A percentile compares a stretch with the other conserved stretches of the same genome.
phyloP scores from a whole-genome alignment of 2,329 filamentous ascomycete species.

The Microcera coccophila region DNA sequence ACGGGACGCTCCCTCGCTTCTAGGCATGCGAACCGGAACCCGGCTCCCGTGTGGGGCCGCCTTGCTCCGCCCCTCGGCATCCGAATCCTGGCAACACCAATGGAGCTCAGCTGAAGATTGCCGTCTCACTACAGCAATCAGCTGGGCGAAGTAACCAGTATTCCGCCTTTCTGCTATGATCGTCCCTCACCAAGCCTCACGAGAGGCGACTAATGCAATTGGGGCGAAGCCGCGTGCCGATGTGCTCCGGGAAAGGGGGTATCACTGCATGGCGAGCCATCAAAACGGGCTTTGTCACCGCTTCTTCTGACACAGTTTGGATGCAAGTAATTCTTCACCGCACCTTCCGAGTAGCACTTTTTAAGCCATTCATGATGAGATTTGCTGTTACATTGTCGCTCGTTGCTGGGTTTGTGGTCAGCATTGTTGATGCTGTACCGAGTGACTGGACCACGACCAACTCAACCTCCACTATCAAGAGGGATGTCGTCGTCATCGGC shows the following conservation, averaged over 20 bases:
- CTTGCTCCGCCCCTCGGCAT: constrained; percentile 3
- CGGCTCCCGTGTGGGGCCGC: constrained; percentile 3
- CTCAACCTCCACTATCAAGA: constrained; percentile 5
- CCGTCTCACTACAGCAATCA: neutral
- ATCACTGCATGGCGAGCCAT: constrained; percentile 16
- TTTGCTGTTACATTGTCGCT: constrained; percentile 17
- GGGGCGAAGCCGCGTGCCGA: neutral
- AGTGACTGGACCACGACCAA: neutral
- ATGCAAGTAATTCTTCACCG: constrained; percentile 2
- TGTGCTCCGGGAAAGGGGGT: constrained; percentile 10
- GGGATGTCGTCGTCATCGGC: constrained; percentile 16
- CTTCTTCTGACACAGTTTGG: constrained; percentile 1
- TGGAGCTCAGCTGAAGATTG: neutral
- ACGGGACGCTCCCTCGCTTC: neutral
- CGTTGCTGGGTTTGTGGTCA: constrained; percentile 9
- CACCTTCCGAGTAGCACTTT: constrained; percentile 7
- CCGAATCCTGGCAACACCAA: constrained; percentile 8
- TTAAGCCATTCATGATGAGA: constrained; percentile 15
- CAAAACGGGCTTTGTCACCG: constrained; percentile 16
- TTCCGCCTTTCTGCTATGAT: neutral
- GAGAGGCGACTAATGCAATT: constrained; percentile 1
- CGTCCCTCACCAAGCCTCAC: neutral
- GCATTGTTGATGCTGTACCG: constrained; percentile 8
- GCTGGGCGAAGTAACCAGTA: too few relatives aligned
- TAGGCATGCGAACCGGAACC: constrained; percentile 6